Conservation (phyloP, 2,329 filamentous ascomycete genomes). For the Sporothrix variecibatus region DNA sequence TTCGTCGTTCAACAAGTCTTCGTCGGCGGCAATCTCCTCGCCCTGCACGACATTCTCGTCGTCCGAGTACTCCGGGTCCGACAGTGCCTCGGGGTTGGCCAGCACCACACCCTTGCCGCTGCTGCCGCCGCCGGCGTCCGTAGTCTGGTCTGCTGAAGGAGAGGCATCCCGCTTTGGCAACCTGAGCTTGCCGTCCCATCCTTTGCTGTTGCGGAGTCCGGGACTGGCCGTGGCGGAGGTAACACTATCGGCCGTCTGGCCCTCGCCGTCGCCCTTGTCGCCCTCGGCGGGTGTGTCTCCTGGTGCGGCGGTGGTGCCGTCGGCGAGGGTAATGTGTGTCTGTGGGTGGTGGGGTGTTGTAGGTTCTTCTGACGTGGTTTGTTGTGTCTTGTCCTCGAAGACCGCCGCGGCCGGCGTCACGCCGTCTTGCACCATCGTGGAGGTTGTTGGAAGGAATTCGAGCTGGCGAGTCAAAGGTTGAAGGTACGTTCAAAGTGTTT, state of each 20-base stretch:
- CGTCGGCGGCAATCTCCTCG: slow-evolving; percentile 77
- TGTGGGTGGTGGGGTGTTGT: slow-evolving; percentile 20
- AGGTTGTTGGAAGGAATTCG: not conserved
- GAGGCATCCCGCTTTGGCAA: slow-evolving; percentile 58
- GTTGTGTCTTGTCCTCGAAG: not conserved
- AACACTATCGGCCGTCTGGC: slow-evolving; percentile 43
- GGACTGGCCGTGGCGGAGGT: slow-evolving; percentile 42
- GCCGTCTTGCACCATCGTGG: slow-evolving; percentile 18
- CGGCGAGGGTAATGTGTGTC: slow-evolving; percentile 24
- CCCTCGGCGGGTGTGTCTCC: not conserved
- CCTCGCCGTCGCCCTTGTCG: slow-evolving; percentile 38
- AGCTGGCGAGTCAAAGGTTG: too few species aligned
- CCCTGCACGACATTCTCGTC: slow-evolving; percentile 67
- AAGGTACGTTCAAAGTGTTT: too few species aligned
- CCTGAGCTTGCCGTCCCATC: slow-evolving; percentile 83
- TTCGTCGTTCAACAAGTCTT: slow-evolving; percentile 66
- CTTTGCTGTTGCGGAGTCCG: slow-evolving; percentile 61
- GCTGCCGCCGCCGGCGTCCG: not conserved
- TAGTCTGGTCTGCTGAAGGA: not conserved
- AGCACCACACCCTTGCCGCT: slow-evolving; percentile 50
- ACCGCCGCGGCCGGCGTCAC: slow-evolving; percentile 13
- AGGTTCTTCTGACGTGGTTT: not conserved
- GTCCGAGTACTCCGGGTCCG: slow-evolving; percentile 82
- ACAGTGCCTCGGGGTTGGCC: slow-evolving; percentile 77
- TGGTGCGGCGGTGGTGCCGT: slow-evolving; percentile 23